phyloP scores from a whole-genome alignment of 176 grass and related monocot species.

The Hsuehochloa calcarea region DNA sequence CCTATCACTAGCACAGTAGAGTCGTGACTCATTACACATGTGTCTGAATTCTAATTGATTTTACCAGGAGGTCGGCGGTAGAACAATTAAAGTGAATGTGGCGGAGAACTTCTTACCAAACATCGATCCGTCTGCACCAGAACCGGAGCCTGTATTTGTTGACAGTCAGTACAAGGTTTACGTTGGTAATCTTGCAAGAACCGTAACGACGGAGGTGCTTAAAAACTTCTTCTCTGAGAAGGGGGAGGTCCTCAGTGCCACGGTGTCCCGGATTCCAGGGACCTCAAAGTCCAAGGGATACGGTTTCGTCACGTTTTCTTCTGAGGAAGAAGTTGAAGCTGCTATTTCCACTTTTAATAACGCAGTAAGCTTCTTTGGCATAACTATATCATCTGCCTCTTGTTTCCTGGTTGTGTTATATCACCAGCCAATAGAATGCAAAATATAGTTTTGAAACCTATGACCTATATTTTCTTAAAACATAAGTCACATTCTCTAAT shows the following conservation, averaged over 20 bases:
- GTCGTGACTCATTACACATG: not conserved
- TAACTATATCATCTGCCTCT: not conserved
- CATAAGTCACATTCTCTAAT: not conserved
- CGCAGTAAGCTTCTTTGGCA: constrained; percentile 46
- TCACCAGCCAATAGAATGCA: not conserved
- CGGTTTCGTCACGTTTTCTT: constrained; percentile 87
- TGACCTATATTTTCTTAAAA: not conserved
- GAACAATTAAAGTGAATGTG: constrained; percentile 91
- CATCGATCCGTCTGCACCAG: constrained; percentile 52
- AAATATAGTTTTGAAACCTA: not conserved
- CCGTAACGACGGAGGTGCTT: constrained; percentile 73
- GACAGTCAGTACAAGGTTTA: constrained; percentile 97
- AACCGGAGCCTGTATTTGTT: constrained; percentile 68
- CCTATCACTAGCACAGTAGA: not conserved
- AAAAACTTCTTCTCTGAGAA: constrained; percentile 89
- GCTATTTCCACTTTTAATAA: constrained; percentile 85
- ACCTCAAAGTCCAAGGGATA: constrained; percentile 89
- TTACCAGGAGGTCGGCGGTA: constrained; percentile 70
- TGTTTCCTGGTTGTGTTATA: not conserved
- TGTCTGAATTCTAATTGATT: constrained; percentile 7
- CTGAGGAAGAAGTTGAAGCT: constrained; percentile 80
- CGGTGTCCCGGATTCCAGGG: constrained; percentile 65
- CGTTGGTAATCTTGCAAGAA: constrained; percentile 87
- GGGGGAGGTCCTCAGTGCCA: constrained; percentile 84
- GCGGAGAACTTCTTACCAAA: constrained; percentile 74